Evolutionary conservation across 805 yeast species (phyloP).

Genomic region (Candida ipomoeae): DNA sequence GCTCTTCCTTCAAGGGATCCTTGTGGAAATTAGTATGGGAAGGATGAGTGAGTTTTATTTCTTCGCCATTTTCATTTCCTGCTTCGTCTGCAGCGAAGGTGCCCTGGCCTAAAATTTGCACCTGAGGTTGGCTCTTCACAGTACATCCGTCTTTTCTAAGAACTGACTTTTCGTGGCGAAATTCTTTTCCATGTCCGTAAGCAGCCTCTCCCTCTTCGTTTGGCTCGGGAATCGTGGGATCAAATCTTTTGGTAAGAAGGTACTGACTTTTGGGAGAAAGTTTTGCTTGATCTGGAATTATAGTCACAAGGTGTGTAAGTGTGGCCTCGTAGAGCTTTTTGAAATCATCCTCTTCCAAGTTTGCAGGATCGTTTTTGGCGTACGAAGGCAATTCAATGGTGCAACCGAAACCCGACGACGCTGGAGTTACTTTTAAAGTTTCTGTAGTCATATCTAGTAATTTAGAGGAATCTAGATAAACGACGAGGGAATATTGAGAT

Average conservation of each 20-base stretch:
- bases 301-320: constrained; percentile 64
- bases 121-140: constrained; percentile 82
- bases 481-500: no score
- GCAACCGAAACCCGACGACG: constrained; percentile 54
- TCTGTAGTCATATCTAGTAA: constrained; percentile 3
- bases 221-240: constrained; percentile 54
- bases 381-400: constrained; percentile 59
- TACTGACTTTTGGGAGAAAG: constrained; percentile 74
- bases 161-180: constrained; percentile 51
- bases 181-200: constrained; percentile 83
- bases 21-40: constrained; percentile 80
- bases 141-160: constrained; percentile 76
- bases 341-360: constrained; percentile 64
- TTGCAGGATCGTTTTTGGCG: constrained; percentile 65
- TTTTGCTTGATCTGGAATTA: constrained; percentile 67
- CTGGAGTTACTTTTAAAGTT: constrained; percentile 9
- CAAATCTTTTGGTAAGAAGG: constrained; percentile 70
- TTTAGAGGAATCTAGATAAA: background rate
- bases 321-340: constrained; percentile 57
- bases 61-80: constrained; percentile 61
- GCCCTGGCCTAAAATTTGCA: constrained; percentile 87
- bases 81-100: constrained; percentile 48
- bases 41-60: constrained; percentile 70
- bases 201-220: constrained; percentile 41
- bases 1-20: constrained; percentile 55